Conservation (phyloP, 176 grass and related monocot genomes). For the Typha latifolia region DNA sequence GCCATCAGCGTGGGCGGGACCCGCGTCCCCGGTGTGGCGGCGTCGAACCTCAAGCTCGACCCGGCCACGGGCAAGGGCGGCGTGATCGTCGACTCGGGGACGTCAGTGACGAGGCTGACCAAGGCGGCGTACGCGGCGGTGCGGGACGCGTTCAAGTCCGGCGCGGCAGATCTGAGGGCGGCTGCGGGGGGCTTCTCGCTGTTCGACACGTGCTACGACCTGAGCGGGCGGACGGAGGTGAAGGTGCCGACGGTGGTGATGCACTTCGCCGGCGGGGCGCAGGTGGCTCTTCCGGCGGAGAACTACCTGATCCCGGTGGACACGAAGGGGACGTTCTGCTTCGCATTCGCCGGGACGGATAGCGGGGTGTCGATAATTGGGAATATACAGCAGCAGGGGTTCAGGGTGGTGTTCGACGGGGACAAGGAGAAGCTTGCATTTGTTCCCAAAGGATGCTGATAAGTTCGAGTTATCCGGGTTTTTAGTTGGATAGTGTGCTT, state of each 20-base stretch:
- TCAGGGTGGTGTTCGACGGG: conserved; percentile 84
- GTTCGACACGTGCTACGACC: conserved; percentile 98
- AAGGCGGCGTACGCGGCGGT: conserved; percentile 58
- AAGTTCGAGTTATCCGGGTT: no score
- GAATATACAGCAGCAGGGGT: conserved; percentile 94
- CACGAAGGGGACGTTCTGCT: conserved; percentile 79
- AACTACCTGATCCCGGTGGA: conserved; percentile 98
- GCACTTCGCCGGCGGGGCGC: conserved; percentile 59
- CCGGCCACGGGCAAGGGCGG: conserved; percentile 57
- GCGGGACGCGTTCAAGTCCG: conserved; percentile 68
- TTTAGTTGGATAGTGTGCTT: no score
- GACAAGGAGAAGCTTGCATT: conserved; percentile 44
- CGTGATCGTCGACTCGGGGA: conserved; percentile 97
- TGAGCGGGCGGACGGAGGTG: conserved; percentile 58
- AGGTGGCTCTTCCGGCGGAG: conserved; percentile 66
- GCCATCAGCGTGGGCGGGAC: conserved; percentile 83
- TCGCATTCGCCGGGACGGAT: conserved; percentile 88
- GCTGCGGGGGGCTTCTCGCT: conserved; percentile 70
- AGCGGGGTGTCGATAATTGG: conserved; percentile 84
- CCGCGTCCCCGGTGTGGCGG: conserved; percentile 45
- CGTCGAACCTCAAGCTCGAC: conserved; percentile 61
- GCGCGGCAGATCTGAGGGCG: conserved; percentile 35
- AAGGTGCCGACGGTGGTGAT: conserved; percentile 85
- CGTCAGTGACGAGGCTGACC: conserved; percentile 69
- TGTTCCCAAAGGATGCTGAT: conserved; percentile 52